These are phyloP conservation scores for Geosmithia morbida DNA, from an alignment of 2,329 filamentous ascomycete species.

Conservation along the genomic window DNA sequence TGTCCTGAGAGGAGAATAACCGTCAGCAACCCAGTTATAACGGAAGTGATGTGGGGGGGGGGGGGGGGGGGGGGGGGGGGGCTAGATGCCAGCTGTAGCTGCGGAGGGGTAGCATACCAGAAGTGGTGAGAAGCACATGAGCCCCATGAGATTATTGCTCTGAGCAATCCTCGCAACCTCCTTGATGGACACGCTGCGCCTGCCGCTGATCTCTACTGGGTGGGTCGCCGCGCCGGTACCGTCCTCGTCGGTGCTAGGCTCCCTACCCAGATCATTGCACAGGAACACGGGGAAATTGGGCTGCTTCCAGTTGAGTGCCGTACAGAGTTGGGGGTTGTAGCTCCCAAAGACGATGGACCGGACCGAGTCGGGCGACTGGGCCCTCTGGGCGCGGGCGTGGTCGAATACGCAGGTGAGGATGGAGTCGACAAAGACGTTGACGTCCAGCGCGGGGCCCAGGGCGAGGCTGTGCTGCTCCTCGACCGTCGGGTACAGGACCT, in stretches of 20 bases:
- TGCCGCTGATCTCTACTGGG: conserved; percentile 41
- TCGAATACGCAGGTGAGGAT: conserved; percentile 81
- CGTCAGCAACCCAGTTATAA: neutral
- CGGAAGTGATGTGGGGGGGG: no score
- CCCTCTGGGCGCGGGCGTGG: conserved; percentile 58
- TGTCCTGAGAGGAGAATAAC: conserved; percentile 44
- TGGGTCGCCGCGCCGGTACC: conserved; percentile 19
- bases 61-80: no score
- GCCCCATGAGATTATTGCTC: conserved; percentile 95
- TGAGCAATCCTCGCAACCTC: conserved; percentile 87
- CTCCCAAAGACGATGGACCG: conserved; percentile 89
- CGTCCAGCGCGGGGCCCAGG: conserved; percentile 62
- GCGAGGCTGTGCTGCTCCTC: conserved; percentile 57
- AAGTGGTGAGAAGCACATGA: conserved; percentile 79
- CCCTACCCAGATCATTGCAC: conserved; percentile 76
- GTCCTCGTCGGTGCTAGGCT: conserved; percentile 19
- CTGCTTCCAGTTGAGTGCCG: conserved; percentile 96
- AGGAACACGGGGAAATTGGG: conserved; percentile 94
- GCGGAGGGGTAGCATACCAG: conserved; percentile 43
- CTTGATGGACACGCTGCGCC: conserved; percentile 75
- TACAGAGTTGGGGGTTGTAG: conserved; percentile 81
- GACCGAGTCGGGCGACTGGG: conserved; percentile 53
- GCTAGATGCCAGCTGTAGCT: no score
- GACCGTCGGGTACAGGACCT: conserved; percentile 71
- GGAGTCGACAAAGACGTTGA: conserved; percentile 76